These are phyloP conservation scores for Sphaceloma murrayae DNA, from an alignment of 2,329 filamentous ascomycete species.

Conservation along the genomic window DNA sequence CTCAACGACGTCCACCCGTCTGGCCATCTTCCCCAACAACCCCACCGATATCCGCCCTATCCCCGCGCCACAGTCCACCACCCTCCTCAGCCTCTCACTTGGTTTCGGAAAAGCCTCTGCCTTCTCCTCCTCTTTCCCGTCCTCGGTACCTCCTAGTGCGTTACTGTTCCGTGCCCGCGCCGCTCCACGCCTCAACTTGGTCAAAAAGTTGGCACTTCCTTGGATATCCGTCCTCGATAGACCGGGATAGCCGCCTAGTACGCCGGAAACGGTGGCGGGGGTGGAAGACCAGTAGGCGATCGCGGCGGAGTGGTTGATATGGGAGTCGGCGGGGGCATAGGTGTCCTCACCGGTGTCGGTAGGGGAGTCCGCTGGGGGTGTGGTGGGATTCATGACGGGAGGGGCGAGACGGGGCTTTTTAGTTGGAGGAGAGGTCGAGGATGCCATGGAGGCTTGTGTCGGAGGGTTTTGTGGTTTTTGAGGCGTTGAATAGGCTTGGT, in stretches of 20 bases:
- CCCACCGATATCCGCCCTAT: slow-evolving; percentile 77
- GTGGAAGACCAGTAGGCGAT: slow-evolving; percentile 45
- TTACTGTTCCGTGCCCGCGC: too few species aligned
- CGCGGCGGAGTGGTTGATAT: slow-evolving; percentile 36
- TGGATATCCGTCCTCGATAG: slow-evolving; percentile 62
- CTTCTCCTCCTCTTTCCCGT: neutral
- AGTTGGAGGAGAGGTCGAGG: neutral
- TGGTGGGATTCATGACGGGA: neutral
- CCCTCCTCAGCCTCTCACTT: slow-evolving; percentile 31
- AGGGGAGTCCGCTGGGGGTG: slow-evolving; percentile 9
- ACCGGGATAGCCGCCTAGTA: slow-evolving; percentile 66
- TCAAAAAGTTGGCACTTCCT: slow-evolving; percentile 59
- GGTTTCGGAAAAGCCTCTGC: slow-evolving; percentile 24
- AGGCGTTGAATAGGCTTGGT: too few species aligned
- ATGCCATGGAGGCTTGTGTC: too few species aligned
- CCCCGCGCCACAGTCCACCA: slow-evolving; percentile 54
- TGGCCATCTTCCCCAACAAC: slow-evolving; percentile 60
- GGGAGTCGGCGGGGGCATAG: slow-evolving; percentile 30
- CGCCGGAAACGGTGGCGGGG: slow-evolving; percentile 54
- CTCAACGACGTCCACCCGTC: slow-evolving; percentile 72
- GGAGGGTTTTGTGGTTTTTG: too few species aligned
- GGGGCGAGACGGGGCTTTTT: too few species aligned
- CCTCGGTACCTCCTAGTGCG: too few species aligned
- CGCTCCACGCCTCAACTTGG: slow-evolving; percentile 55
- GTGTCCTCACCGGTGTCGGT: neutral